Evolutionary conservation across 176 grass and related monocot species (phyloP).

Genomic region (Saccharum spontaneum): DNA sequence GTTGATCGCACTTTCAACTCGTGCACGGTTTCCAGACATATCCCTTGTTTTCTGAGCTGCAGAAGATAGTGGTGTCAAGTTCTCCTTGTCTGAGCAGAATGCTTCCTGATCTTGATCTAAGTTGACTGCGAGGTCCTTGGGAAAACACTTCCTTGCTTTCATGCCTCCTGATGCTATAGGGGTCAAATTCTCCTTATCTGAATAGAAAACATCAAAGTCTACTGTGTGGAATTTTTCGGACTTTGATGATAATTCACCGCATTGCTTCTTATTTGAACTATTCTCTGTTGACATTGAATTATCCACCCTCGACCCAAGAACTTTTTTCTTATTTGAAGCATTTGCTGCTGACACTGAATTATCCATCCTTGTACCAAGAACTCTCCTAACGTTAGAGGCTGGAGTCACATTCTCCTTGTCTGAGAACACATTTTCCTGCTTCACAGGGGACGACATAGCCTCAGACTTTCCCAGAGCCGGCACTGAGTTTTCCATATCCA

Average conservation of each 20-base stretch:
- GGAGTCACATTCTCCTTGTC: conserved; percentile 60
- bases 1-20: conserved; percentile 53
- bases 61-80: conserved; percentile 57
- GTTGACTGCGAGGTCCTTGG: conserved; percentile 27
- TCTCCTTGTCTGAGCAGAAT: conserved; percentile 83
- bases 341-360: conserved; percentile 18
- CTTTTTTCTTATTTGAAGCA: conserved; percentile 30
- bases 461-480: conserved; percentile 21
- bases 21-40: conserved; percentile 32
- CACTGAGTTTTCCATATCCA: conserved; percentile 36
- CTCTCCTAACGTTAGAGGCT: conserved; percentile 36
- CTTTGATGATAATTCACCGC: conserved; percentile 34
- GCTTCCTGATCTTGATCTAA: conserved; percentile 44
- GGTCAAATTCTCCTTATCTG: conserved; percentile 88
- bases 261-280: conserved; percentile 27
- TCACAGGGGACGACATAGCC: conserved; percentile 31
- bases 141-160: conserved; percentile 44
- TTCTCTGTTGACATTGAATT: conserved; percentile 15
- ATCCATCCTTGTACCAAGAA: conserved; percentile 56
- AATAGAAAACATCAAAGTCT: conserved; percentile 56
- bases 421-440: conserved; percentile 38
- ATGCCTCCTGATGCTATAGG: conserved; percentile 45
- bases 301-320: conserved; percentile 53
- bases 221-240: conserved; percentile 31
- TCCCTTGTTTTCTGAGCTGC: conserved; percentile 42